Percentiles rank a stretch among this genome's conserved stretches.
Evolutionary conservation across 2,329 filamentous ascomycete genomes (phyloP).

Genomic region (Fusarium vanettenii): DNA sequence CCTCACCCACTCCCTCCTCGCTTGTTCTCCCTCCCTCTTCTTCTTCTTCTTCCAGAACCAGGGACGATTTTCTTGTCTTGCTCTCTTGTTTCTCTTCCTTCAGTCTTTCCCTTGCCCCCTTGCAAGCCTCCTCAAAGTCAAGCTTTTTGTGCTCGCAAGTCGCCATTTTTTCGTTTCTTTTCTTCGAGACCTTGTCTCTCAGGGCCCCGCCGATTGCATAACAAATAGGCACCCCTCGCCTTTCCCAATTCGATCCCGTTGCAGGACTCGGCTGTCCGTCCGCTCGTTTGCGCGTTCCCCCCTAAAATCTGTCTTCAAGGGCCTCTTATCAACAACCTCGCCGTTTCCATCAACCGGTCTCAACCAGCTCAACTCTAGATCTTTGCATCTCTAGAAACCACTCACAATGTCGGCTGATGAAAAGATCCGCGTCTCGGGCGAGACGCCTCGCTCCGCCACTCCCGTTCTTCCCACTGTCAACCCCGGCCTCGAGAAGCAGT

Average conservation of each 20-base stretch:
- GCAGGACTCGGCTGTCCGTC: slow-evolving; percentile 52
- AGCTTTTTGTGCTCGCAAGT: slow-evolving; percentile 32
- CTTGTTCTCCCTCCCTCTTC: slow-evolving; percentile 10
- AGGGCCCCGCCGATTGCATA: slow-evolving; percentile 52
- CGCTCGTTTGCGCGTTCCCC: slow-evolving; percentile 53
- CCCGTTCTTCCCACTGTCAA: slow-evolving; percentile 85
- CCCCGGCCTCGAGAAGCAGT: slow-evolving; percentile 78
- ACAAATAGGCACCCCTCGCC: slow-evolving; percentile 46
- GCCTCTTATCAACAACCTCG: slow-evolving; percentile 40
- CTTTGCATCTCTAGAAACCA: slow-evolving; percentile 52
- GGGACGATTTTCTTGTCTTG: slow-evolving; percentile 32
- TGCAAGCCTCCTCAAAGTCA: slow-evolving; percentile 27
- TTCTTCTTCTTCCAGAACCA: slow-evolving; percentile 31
- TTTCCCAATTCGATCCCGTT: slow-evolving; percentile 41
- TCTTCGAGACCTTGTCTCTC: slow-evolving; percentile 37
- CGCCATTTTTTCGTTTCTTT: slow-evolving; percentile 47
- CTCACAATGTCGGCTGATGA: slow-evolving; percentile 71
- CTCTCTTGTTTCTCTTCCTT: slow-evolving; percentile 30
- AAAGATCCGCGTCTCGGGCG: slow-evolving; percentile 86
- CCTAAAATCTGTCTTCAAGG: slow-evolving; percentile 48
- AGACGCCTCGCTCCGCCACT: slow-evolving; percentile 71
- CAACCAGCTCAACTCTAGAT: slow-evolving; percentile 23
- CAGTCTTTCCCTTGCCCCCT: slow-evolving; percentile 39
- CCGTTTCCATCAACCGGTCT: slow-evolving; percentile 28
- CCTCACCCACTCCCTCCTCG: slow-evolving; percentile 1